Evolutionary conservation across 139 green algal genomes (phyloP).

Genomic region (Coccomyxa sp.): DNA sequence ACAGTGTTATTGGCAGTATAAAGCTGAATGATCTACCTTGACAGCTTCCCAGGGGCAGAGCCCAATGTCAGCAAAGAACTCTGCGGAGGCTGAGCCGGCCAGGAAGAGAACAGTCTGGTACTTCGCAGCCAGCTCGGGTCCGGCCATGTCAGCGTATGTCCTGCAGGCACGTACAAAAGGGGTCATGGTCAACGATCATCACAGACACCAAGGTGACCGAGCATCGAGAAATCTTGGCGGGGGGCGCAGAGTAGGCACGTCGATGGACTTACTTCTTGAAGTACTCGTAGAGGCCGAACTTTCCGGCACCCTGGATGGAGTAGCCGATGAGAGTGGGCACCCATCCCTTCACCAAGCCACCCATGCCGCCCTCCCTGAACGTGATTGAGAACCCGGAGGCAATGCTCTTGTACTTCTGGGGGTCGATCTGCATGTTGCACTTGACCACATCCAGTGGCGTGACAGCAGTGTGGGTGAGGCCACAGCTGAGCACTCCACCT

Average conservation of each 20-base stretch:
- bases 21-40: constrained; percentile 55
- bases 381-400: constrained; percentile 62
- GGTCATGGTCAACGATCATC: not conserved
- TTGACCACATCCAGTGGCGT: constrained; percentile 92
- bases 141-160: constrained; percentile 79
- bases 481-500: constrained; percentile 62
- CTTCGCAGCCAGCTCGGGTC: constrained; percentile 73
- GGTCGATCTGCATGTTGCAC: constrained; percentile 86
- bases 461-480: constrained; percentile 60
- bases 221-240: not conserved
- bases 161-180: constrained; percentile 31
- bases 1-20: not conserved
- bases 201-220: not conserved
- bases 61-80: constrained; percentile 94
- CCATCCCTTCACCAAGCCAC: constrained; percentile 76
- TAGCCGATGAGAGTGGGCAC: constrained; percentile 83
- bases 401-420: constrained; percentile 71
- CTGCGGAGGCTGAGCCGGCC: constrained; percentile 79
- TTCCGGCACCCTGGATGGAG: constrained; percentile 74
- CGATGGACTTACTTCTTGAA: constrained; percentile 41
- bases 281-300: constrained; percentile 89
- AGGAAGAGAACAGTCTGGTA: constrained; percentile 90
- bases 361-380: constrained; percentile 53
- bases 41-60: constrained; percentile 94
- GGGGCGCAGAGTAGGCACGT: not conserved